Conservation (phyloP, 2,329 filamentous ascomycete genomes). For the Bipolaris victoriae region DNA sequence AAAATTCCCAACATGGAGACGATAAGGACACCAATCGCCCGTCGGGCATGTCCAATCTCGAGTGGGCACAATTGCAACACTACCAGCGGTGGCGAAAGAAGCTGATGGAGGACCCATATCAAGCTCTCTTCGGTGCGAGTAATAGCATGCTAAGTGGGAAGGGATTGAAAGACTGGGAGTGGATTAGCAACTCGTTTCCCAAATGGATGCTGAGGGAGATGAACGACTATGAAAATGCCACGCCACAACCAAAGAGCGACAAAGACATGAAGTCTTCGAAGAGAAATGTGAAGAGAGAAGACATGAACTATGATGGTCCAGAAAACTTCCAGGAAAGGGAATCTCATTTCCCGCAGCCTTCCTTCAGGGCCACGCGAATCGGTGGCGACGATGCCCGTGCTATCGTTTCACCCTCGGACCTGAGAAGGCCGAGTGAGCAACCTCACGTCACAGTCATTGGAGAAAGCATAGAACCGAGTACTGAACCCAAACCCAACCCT, state of each 20-base stretch:
- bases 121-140: constrained; percentile 52
- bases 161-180: constrained; percentile 40
- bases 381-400: constrained; percentile 27
- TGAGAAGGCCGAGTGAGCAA: constrained; percentile 33
- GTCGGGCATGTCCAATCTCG: constrained; percentile 33
- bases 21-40: constrained; percentile 25
- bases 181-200: constrained; percentile 38
- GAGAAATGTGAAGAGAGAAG: constrained; percentile 25
- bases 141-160: constrained; percentile 43
- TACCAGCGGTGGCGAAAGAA: constrained; percentile 38
- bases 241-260: neutral
- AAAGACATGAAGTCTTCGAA: neutral
- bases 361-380: constrained; percentile 20
- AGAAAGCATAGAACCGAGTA: neutral
- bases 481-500: neutral
- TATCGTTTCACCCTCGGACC: constrained; percentile 42
- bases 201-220: constrained; percentile 43
- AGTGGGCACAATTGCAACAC: constrained; percentile 41
- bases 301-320: constrained; percentile 10
- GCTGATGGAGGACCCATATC: constrained; percentile 52
- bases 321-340: constrained; percentile 2
- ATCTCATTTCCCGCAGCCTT: constrained; percentile 24
- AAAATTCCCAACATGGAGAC: constrained; percentile 31
- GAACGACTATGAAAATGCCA: constrained; percentile 10
- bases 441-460: constrained; percentile 11